These are phyloP conservation scores for Camellia oleifera DNA, from an alignment of 179 eudicot species.

Conservation along the genomic window DNA sequence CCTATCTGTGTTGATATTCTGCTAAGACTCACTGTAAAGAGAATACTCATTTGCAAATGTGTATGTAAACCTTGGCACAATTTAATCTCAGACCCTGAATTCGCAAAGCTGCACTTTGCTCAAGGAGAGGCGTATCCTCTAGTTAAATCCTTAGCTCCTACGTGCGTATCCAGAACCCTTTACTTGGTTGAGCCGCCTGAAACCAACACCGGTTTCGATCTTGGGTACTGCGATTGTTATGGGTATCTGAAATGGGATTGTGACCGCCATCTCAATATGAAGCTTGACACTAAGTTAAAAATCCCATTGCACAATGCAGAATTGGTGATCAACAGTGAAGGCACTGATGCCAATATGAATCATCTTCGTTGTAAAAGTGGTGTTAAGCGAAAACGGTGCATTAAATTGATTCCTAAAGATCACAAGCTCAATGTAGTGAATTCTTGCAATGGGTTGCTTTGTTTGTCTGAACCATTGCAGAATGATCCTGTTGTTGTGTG, in stretches of 20 bases:
- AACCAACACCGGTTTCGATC: not conserved
- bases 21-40: not conserved
- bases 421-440: conserved; percentile 8
- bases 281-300: conserved; percentile 12
- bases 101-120: not conserved
- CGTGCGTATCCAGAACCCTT: not conserved
- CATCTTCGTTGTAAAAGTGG: not conserved
- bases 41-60: conserved; percentile 4
- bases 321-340: too few relatives aligned
- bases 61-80: conserved; percentile 5
- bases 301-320: conserved; percentile 13
- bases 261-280: not conserved
- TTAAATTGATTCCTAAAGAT: conserved; percentile 10
- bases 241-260: not conserved
- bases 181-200: conserved; percentile 13
- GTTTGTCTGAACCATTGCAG: conserved; percentile 10
- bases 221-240: not conserved
- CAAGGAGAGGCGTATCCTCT: not conserved
- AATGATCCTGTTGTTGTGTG: conserved; percentile 4
- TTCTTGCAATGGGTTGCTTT: conserved; percentile 11
- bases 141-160: not conserved
- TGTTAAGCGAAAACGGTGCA: not conserved
- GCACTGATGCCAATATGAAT: not conserved
- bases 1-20: not conserved
- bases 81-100: not conserved